phyloP scores from a whole-genome alignment of 1,139 yeast genomes.

The Geotrichum armillariae region DNA sequence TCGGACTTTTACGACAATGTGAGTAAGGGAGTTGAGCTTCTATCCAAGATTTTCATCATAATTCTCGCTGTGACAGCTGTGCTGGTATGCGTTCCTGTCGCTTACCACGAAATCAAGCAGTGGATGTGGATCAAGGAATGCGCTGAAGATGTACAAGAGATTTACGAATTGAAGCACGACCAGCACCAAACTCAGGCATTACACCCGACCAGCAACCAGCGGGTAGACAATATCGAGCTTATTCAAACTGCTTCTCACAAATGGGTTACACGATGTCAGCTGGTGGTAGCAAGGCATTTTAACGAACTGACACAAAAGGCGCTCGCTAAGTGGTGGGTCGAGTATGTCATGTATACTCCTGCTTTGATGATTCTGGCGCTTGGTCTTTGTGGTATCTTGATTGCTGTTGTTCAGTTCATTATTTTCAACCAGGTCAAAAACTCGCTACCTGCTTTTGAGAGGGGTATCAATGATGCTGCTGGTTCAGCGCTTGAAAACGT shows the following conservation, averaged over 20 bases:
- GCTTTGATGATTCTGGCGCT: constrained; percentile 41
- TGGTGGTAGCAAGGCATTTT: constrained; percentile 14
- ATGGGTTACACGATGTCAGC: constrained; percentile 17
- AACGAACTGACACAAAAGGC: constrained; percentile 20
- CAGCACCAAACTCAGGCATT: constrained; percentile 2
- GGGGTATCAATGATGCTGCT: constrained; percentile 23
- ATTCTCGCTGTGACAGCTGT: constrained; percentile 45
- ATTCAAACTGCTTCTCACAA: constrained; percentile 19
- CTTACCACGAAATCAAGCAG: constrained; percentile 46
- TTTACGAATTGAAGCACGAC: constrained; percentile 12
- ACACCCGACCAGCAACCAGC: constrained; percentile 14
- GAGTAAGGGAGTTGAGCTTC: constrained; percentile 36
- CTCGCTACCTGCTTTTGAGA: constrained; percentile 26
- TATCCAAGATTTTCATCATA: constrained; percentile 44
- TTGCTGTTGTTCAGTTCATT: constrained; percentile 45
- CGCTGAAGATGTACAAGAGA: constrained; percentile 29
- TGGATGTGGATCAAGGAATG: constrained; percentile 49
- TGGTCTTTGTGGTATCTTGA: constrained; percentile 46
- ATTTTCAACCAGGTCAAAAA: constrained; percentile 37
- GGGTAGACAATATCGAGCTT: constrained; percentile 17
- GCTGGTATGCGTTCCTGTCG: constrained; percentile 44
- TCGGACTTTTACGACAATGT: constrained; percentile 40
- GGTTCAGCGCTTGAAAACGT: constrained; percentile 26
- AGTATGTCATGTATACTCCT: constrained; percentile 36
- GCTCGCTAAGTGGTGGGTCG: constrained; percentile 38